Evolutionary conservation across 441 rosid genomes (phyloP).

Genomic region (Raphanus hybrid): DNA sequence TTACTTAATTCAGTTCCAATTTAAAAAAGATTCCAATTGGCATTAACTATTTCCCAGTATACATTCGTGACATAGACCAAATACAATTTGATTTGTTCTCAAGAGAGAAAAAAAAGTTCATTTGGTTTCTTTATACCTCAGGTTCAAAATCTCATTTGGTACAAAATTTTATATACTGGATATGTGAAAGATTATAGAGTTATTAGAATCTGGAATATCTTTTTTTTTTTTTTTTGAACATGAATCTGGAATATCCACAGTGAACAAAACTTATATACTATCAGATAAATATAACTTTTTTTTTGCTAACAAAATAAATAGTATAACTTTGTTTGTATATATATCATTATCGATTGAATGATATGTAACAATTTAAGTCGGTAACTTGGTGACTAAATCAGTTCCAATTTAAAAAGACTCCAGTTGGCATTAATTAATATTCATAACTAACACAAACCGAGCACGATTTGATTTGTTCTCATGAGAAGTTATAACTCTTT

Average conservation of each 20-base stretch:
- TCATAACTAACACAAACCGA: constrained; percentile 27
- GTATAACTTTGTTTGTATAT: background rate
- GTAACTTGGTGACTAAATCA: constrained; percentile 25
- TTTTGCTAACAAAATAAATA: too few relatives aligned
- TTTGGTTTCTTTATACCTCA: background rate
- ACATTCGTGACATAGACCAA: background rate
- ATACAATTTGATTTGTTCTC: constrained; percentile 41
- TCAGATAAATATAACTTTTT: background rate
- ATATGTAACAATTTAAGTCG: constrained; percentile 18
- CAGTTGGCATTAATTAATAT: constrained; percentile 5
- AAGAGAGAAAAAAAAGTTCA: background rate
- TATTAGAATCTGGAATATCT: background rate
- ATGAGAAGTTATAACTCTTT: constrained; percentile 20
- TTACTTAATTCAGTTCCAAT: too few relatives aligned
- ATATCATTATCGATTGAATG: background rate
- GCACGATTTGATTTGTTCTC: constrained; percentile 41
- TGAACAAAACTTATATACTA: background rate
- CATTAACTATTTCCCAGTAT: too few relatives aligned
- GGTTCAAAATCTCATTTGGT: background rate
- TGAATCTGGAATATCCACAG: background rate
- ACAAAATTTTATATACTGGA: background rate
- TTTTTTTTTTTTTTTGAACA: too few relatives aligned
- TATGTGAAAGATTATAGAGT: background rate
- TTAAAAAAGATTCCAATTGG: too few relatives aligned
- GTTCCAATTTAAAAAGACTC: background rate